These are phyloP conservation scores for Candida labiduridarum DNA, from an alignment of 1,139 yeast genomes.

Conservation along the genomic window DNA sequence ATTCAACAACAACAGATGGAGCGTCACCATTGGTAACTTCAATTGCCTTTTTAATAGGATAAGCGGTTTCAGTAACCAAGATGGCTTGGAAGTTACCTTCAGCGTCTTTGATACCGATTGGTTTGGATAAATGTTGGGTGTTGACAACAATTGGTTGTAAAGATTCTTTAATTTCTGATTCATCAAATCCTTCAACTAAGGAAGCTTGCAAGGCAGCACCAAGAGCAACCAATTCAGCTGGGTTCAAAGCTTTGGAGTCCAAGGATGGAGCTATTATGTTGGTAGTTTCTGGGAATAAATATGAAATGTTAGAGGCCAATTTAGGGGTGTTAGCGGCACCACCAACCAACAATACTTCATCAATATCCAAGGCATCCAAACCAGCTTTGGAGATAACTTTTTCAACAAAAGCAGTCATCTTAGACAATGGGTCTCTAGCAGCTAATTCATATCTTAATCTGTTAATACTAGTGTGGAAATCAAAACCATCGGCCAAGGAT, in stretches of 20 bases:
- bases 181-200: slow-evolving; percentile 79
- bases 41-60: slow-evolving; percentile 83
- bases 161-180: slow-evolving; percentile 83
- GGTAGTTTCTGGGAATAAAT: slow-evolving; percentile 81
- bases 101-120: slow-evolving; percentile 82
- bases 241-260: slow-evolving; percentile 78
- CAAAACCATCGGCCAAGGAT: slow-evolving; percentile 91
- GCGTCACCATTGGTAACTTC: slow-evolving; percentile 63
- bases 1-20: slow-evolving; percentile 65
- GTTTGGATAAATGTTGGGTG: slow-evolving; percentile 82
- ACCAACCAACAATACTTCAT: slow-evolving; percentile 90
- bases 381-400: slow-evolving; percentile 78
- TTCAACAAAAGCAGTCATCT: slow-evolving; percentile 78
- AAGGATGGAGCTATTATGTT: slow-evolving; percentile 74
- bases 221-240: slow-evolving; percentile 87
- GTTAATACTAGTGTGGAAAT: slow-evolving; percentile 90
- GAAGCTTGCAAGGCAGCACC: slow-evolving; percentile 99
- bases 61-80: slow-evolving; percentile 82
- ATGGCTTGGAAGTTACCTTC: slow-evolving; percentile 75
- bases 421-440: slow-evolving; percentile 74
- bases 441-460: slow-evolving; percentile 92
- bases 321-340: slow-evolving; percentile 94
- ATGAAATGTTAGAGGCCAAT: slow-evolving; percentile 73
- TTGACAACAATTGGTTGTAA: slow-evolving; percentile 83
- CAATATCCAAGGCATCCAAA: slow-evolving; percentile 81